phyloP scores from a whole-genome alignment of 2,329 filamentous ascomycete species.

The Bertia moriformis region DNA sequence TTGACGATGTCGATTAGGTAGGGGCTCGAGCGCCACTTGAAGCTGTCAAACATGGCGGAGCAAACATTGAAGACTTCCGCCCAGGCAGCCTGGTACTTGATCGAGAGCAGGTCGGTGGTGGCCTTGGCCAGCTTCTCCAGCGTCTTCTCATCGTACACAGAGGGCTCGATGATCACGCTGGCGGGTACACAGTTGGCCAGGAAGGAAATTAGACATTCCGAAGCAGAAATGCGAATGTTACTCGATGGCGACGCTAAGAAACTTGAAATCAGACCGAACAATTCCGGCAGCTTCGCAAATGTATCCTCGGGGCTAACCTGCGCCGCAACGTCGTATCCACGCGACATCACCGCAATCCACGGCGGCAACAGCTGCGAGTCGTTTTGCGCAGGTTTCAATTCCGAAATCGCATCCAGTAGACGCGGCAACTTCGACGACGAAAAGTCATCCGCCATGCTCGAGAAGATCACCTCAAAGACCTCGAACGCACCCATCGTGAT shows the following conservation, averaged over 20 bases:
- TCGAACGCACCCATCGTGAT: conserved; percentile 94
- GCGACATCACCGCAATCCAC: conserved; percentile 89
- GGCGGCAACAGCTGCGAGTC: conserved; percentile 89
- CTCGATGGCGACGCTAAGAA: conserved; percentile 79
- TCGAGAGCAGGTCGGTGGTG: conserved; percentile 61
- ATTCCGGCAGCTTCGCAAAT: conserved; percentile 73
- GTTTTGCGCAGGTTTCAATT: conserved; percentile 79
- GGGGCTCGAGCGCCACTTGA: conserved; percentile 73
- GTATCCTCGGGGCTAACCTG: conserved; percentile 82
- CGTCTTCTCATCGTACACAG: conserved; percentile 80
- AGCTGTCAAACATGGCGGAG: conserved; percentile 69
- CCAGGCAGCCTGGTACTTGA: conserved; percentile 91
- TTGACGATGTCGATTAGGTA: conserved; percentile 63
- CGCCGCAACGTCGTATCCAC: conserved; percentile 85
- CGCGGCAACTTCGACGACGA: conserved; percentile 80
- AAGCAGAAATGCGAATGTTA: conserved; percentile 87
- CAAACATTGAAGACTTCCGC: conserved; percentile 85
- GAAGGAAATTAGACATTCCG: conserved; percentile 88
- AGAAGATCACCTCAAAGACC: conserved; percentile 94
- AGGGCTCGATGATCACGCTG: conserved; percentile 72
- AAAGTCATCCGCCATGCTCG: conserved; percentile 75
- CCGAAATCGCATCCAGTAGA: conserved; percentile 78
- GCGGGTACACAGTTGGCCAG: conserved; percentile 78
- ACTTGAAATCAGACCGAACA: conserved; percentile 65
- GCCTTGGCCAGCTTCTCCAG: conserved; percentile 66